Evolutionary conservation across 306 rosid species (phyloP), one percentile per base, ranked within the genome.

Genomic region (Fragaria iinumae): DNA sequence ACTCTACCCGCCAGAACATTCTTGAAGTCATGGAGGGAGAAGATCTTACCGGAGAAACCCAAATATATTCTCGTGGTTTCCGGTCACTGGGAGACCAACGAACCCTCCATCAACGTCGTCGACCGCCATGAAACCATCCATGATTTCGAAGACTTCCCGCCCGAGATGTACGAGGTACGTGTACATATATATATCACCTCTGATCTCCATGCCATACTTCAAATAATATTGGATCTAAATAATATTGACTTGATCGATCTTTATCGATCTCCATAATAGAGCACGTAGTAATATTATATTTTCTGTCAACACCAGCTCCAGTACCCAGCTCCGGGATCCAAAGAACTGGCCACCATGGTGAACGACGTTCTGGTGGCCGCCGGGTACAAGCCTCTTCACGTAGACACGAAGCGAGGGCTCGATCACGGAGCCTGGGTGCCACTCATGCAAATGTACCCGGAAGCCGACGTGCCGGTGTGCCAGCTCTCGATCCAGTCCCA

Each of bases 401-500:
- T 91, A 77, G 93, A 89, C 72, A 77, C 10, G 11, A 87, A 81
- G 23, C 77, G 96, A 16, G 98, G 98, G 64, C 90, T 93, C 50
- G 98, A 93, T 63, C 98, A 93, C 50, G 95, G 97, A 34, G 95
- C 95, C 16, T 93, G 97, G 95, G 91, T 89, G n/a, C 98, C 97
- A 20, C 89, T 93, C 2, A 60, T 85, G 73, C 67, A 91, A 64
- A 93, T 93, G 98, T 93, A 91, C 44, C 98, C 97, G 2, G 96
- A 93, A 60, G 95, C 93, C 52, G 84, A 91, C 45, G 87, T 93
- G 21, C 97, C 97, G 12, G 91, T 91, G 53, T 93, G 98, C 77
- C 97, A 91, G 67, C 80, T 93, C 4, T 93, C 98, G 17, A 85
- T 93, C 69, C 92, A 88, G 78, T 82, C 95, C n/a, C 9, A 77